Base-by-base conservation (phyloP, 2,329 filamentous ascomycete species). In the Polytolypa hystricis region DNA sequence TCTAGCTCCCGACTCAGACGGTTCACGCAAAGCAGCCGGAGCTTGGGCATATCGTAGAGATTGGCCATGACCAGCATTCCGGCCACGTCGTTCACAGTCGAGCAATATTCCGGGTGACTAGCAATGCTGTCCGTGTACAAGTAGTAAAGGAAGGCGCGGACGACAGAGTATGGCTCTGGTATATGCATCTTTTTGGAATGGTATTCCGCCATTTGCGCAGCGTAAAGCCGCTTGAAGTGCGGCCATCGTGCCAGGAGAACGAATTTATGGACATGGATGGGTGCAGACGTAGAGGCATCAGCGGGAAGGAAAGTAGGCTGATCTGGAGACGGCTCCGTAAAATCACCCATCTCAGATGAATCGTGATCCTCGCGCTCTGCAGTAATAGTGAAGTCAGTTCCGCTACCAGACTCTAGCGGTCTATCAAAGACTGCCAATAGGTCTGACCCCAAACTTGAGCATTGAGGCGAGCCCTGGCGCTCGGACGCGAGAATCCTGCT, bases 161-260 rank as follows among this genome's bases (percentile, higher is more conserved):
- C 91, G 0, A 94, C 86, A 1, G 79, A 80, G 59, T 95, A 96
- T 1, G 89, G 87, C 53, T 98, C 93, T 0, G 91, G 89, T 30
- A 98, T 94, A 61, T 98, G 89, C 81, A 98, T 91, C 59, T 84
- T 86, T 53, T 91, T 91, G 11, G 85, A 91, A 56, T 98, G 91
- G 52, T 93, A 98, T 57, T 98, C 91, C 9, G 83, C 79, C 91
- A 98, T 98, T 54, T 95, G 86, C 4, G 89, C 79, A 35, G 81
- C 80, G 66, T 93, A 96, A 2, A 98, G 68, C 11, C 91, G 81
- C 27, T 82, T 79, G 63, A 98, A 98, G 59, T 98, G 91, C 18
- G 91, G 87, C 91, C 91, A 98, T 35, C 91, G 82, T 14, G 91
- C 82, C 57, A 93, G 84, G 6, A 98, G 71, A 36, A 98, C 95